phyloP scores from a whole-genome alignment of 1,284 basidiomycete species.

The Ganoderma leucocontextum region DNA sequence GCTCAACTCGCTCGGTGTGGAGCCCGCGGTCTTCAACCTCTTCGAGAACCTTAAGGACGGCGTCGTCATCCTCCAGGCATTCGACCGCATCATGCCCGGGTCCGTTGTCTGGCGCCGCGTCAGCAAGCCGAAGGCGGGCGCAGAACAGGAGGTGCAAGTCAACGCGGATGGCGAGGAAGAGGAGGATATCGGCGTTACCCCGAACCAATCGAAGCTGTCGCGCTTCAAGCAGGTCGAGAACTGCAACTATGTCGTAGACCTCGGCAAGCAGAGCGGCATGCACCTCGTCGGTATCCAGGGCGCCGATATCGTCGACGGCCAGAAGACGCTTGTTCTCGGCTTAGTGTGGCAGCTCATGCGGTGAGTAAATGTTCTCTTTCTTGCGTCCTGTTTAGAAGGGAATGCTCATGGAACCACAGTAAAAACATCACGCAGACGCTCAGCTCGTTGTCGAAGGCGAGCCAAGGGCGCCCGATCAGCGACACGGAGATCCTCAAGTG shows the following conservation, averaged over 20 bases:
- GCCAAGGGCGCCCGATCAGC: constrained; percentile 81
- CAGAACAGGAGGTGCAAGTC: constrained; percentile 45
- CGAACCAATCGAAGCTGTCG: constrained; percentile 85
- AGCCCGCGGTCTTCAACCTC: constrained; percentile 95
- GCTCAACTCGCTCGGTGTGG: constrained; percentile 97
- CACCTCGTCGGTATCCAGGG: constrained; percentile 98
- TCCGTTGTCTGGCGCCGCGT: constrained; percentile 95
- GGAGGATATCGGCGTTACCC: constrained; percentile 78
- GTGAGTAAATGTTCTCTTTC: constrained; percentile 47
- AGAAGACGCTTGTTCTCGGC: constrained; percentile 91
- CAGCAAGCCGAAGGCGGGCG: constrained; percentile 86
- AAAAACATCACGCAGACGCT: constrained; percentile 95
- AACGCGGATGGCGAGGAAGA: constrained; percentile 69
- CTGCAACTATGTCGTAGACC: constrained; percentile 95
- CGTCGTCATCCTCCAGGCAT: constrained; percentile 91
- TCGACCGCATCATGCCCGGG: constrained; percentile 94
- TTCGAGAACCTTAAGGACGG: constrained; percentile 97
- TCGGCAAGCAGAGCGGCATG: constrained; percentile 93
- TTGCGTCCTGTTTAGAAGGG: not conserved
- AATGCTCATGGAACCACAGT: constrained; percentile 45
- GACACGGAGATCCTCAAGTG: constrained; percentile 96
- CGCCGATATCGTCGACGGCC: constrained; percentile 94
- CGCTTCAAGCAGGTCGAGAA: constrained; percentile 99
- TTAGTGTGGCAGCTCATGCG: constrained; percentile 99
- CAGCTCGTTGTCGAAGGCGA: constrained; percentile 76